Evolutionary conservation across 805 yeast species (phyloP), one percentile per base, ranked within the genome.

Genomic region (Zygoascus biomembranicola): DNA sequence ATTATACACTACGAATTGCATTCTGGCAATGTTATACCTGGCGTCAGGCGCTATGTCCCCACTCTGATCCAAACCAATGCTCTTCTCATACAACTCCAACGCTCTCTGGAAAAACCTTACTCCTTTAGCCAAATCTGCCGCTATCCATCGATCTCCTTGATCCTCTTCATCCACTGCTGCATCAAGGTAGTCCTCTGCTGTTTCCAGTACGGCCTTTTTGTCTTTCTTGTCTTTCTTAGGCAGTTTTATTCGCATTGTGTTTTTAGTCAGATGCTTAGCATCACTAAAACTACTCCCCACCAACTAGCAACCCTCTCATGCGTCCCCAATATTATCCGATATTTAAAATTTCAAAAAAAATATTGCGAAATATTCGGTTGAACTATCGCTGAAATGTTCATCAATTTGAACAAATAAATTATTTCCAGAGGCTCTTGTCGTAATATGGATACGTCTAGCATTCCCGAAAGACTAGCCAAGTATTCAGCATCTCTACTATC

Each of bases 111-210:
- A 85, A 58, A 84, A 84, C 42, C 90, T 65, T 11, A 85, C 65
- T 0, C 83, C 78, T 58, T 85, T 85, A 10, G 85, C 69, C 5
- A 83, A 63, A 59, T 85, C 90, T 0, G 87, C 80, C 1, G 79
- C 72, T 5, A 80, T 64, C 89, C 90, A 85, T 47, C 90, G 66
- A 61, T 85, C 90, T 0, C 88, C 92, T n/a, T 79, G 76, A 55
- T 85, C 90, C 62, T 85, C 92, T 52, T 79, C 81, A 10, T 70
- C 71, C 0, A 82, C 73, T 0, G 82, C 92, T 50, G 69, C 69
- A 32, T 78, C 81, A n/a, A 82, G 71, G 51, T 61, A 75, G 3
- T 81, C 87, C 32, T 77, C 79, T 0, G 77, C 73, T 0, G 81
- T 74, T 5, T 68, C 50, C 9, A 60, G 63, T 1, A 46, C 37